Evolutionary conservation across 2,329 filamentous ascomycete species (phyloP).

Genomic region (Fusarium buxicola): DNA sequence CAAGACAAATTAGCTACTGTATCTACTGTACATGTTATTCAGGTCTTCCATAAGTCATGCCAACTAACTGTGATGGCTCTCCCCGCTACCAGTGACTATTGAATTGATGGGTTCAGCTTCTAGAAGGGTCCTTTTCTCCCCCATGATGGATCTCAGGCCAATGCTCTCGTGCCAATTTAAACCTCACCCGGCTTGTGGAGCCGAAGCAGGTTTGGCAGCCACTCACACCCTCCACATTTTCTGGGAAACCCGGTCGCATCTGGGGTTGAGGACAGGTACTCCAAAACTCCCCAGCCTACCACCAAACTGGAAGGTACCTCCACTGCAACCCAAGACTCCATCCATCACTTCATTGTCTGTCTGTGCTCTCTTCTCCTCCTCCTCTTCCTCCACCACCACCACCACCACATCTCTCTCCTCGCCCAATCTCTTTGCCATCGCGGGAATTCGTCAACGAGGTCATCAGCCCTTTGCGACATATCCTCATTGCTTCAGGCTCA

Average conservation of each 20-base stretch:
- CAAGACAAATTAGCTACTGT: too few relatives aligned
- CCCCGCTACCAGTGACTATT: not conserved
- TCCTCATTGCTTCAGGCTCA: constrained; percentile 4
- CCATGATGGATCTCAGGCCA: not conserved
- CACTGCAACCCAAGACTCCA: too few relatives aligned
- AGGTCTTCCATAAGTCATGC: too few relatives aligned
- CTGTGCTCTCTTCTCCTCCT: constrained; percentile 16
- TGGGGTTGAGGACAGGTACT: constrained; percentile 32
- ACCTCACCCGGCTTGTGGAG: constrained; percentile 24
- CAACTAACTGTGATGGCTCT: too few relatives aligned
- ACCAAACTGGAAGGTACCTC: constrained; percentile 45
- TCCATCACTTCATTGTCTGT: constrained; percentile 28
- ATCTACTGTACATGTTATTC: too few relatives aligned
- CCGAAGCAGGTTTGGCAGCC: constrained; percentile 20
- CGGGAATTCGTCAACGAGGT: constrained; percentile 8
- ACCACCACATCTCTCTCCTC: constrained; percentile 4
- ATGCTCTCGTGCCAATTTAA: constrained; percentile 18
- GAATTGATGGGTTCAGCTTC: constrained; percentile 17
- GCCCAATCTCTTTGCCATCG: constrained; percentile 13
- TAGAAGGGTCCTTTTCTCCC: constrained; percentile 13
- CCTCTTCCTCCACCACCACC: constrained; percentile 19
- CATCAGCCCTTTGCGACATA: constrained; percentile 19
- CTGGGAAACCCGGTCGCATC: constrained; percentile 5
- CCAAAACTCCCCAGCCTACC: constrained; percentile 35
- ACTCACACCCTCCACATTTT: constrained; percentile 36